Evolutionary conservation across 768 basidiomycete species (phyloP), one percentile per base, ranked within the genome.

Genomic region (Russula emetica): DNA sequence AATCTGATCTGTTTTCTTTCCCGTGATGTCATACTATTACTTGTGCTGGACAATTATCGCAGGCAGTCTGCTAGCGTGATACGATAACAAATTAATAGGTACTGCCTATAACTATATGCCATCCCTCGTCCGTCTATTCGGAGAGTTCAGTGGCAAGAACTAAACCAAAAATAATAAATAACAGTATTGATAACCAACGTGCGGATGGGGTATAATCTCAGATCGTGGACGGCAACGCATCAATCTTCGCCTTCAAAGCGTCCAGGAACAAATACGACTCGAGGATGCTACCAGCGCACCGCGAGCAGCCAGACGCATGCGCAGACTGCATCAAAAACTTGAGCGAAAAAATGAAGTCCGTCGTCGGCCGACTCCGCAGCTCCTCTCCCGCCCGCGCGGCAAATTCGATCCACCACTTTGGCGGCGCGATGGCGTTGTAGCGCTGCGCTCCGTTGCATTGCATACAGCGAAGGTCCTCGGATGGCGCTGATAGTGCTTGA

Each of bases 391-490:
- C 88, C 61, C 76, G 70, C 70, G 71, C 78, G 71, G 82, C 79
- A 69, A 83, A 91, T 64, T 82, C 82, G 24, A 71, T 70, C 88
- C 87, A 90, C 88, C 87, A 90, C 72, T 79, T 80, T 24, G 89
- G 88, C 6, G 78, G 77, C 6, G 76, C 75, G 62, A 82, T 76
- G 55, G 78, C 74, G 2, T 78, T 76, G 66, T 76, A 77, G 61
- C 10, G 44, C 9, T 71, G 73, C 16, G 74, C 70, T 72, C 83
- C 83, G 45, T 86, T 88, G 69, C 87, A 90, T 64, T 85, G 82
- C 75, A 84, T 80, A 73, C 89, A 90, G 72, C 83, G 83, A 67
- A 86, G 70, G 38, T 81, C 77, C 3, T 78, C 76, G 0, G 81
- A 10, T 11, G 44, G 75, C 22, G 76, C 70, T 62, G 76, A 74